phyloP scores from a whole-genome alignment of 139 green algal genomes.

The Chlamydomonas incerta region DNA sequence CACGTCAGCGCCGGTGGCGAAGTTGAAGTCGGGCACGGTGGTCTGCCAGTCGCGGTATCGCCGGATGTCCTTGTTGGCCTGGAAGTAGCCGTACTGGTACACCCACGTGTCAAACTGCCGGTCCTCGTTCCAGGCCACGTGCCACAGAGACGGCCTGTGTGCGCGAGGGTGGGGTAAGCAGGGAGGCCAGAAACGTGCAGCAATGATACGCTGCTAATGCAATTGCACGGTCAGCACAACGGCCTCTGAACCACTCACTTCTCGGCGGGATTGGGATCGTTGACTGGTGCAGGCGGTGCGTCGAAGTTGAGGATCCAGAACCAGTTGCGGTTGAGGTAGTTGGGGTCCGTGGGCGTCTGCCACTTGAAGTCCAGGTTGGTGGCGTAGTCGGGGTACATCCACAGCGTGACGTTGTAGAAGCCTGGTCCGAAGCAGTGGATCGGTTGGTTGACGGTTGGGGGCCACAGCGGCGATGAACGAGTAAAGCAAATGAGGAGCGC shows the following conservation, averaged over 20 bases:
- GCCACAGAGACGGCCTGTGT: conserved; percentile 28
- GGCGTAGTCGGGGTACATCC: not conserved
- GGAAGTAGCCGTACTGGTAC: not conserved
- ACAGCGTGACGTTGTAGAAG: conserved; percentile 28
- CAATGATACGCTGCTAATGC: too few species aligned
- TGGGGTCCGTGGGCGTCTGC: not conserved
- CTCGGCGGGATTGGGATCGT: not conserved
- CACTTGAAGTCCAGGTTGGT: not conserved
- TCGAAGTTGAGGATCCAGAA: not conserved
- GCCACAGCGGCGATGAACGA: too few species aligned
- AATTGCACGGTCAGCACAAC: too few species aligned
- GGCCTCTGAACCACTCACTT: not conserved
- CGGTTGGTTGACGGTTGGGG: too few species aligned
- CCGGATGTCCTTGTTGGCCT: not conserved
- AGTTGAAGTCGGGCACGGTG: conserved; percentile 17
- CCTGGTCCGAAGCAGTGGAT: too few species aligned
- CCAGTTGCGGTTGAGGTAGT: not conserved
- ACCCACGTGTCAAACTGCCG: not conserved
- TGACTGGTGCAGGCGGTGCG: not conserved
- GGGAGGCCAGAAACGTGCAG: too few species aligned
- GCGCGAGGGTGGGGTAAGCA: too few species aligned
- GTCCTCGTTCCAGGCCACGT: conserved; percentile 38
- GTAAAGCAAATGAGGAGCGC: too few species aligned
- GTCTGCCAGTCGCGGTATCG: not conserved
- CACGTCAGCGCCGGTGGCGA: conserved; percentile 6